phyloP scores from a whole-genome alignment of 805 yeast genomes.

The Cyberlindnera subsufficiens region DNA sequence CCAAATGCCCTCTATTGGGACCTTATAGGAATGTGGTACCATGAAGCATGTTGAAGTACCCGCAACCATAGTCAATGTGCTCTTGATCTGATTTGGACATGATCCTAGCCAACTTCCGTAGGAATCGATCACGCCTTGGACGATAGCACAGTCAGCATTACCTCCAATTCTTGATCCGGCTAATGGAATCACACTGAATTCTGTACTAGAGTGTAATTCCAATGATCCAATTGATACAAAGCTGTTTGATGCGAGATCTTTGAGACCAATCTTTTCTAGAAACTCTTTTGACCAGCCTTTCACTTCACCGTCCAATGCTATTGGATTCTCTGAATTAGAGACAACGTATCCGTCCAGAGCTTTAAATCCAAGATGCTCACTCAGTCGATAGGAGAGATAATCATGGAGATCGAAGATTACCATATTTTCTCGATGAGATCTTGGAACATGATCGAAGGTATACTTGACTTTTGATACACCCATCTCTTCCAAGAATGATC shows the following conservation, averaged over 20 bases:
- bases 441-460: conserved; percentile 25
- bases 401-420: conserved; percentile 49
- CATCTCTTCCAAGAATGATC: conserved; percentile 49
- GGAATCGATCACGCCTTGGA: conserved; percentile 54
- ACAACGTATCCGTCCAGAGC: conserved; percentile 7
- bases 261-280: conserved; percentile 21
- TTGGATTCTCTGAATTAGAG: conserved; percentile 7
- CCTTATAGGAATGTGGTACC: conserved; percentile 20
- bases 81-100: conserved; percentile 18
- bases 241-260: conserved; percentile 5
- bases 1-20: conserved; percentile 45
- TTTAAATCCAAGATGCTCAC: conserved; percentile 2
- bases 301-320: conserved; percentile 53
- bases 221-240: conserved; percentile 27
- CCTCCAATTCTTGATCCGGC: conserved; percentile 28
- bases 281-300: conserved; percentile 42
- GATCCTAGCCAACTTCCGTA: conserved; percentile 49
- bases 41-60: conserved; percentile 59
- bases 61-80: conserved; percentile 44
- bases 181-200: conserved; percentile 14
- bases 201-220: conserved; percentile 11
- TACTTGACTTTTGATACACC: conserved; percentile 47
- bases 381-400: conserved; percentile 29
- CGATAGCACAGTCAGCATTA: conserved; percentile 15
- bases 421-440: conserved; percentile 16